These are phyloP conservation scores for Hypoxylon rubiginosum DNA, from an alignment of 2,329 filamentous ascomycete genomes.

Conservation along the genomic window DNA sequence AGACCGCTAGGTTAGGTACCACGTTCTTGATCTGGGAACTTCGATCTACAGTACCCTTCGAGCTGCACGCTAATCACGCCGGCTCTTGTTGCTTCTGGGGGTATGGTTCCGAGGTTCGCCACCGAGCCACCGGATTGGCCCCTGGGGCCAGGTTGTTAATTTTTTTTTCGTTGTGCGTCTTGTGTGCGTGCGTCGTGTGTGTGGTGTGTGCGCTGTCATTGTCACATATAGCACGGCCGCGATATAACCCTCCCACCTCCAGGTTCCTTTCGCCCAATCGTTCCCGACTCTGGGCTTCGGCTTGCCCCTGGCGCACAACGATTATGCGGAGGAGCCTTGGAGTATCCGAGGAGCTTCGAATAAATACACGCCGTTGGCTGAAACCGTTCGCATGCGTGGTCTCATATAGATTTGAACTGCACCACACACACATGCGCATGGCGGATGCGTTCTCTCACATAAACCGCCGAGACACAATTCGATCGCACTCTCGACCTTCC, in stretches of 20 bases:
- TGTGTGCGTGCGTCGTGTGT: conserved; percentile 38
- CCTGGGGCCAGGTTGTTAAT: conserved; percentile 27
- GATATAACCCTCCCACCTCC: conserved; percentile 46
- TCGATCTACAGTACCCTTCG: conserved; percentile 41
- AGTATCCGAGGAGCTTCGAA: conserved; percentile 24
- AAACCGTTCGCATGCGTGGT: conserved; percentile 28
- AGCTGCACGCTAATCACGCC: conserved; percentile 43
- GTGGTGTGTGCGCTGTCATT: conserved; percentile 51
- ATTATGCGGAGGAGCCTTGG: conserved; percentile 39
- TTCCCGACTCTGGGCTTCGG: conserved; percentile 15
- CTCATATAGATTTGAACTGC: conserved; percentile 41
- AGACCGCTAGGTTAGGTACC: conserved; percentile 29
- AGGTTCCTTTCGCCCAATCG: conserved; percentile 36
- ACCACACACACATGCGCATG: conserved; percentile 19
- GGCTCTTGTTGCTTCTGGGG: conserved; percentile 40
- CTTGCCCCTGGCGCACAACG: conserved; percentile 40
- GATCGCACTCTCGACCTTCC: conserved; percentile 17
- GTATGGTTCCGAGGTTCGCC: conserved; percentile 40
- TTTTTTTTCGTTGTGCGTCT: conserved; percentile 10
- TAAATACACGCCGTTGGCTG: conserved; percentile 32
- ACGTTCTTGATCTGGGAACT: conserved; percentile 40
- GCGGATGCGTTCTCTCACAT: conserved; percentile 23
- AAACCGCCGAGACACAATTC: conserved; percentile 31
- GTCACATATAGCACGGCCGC: conserved; percentile 50
- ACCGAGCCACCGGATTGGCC: conserved; percentile 36